Evolutionary conservation across 352 stramenopile genomes (phyloP).

Genomic region (Phytophthora pini): DNA sequence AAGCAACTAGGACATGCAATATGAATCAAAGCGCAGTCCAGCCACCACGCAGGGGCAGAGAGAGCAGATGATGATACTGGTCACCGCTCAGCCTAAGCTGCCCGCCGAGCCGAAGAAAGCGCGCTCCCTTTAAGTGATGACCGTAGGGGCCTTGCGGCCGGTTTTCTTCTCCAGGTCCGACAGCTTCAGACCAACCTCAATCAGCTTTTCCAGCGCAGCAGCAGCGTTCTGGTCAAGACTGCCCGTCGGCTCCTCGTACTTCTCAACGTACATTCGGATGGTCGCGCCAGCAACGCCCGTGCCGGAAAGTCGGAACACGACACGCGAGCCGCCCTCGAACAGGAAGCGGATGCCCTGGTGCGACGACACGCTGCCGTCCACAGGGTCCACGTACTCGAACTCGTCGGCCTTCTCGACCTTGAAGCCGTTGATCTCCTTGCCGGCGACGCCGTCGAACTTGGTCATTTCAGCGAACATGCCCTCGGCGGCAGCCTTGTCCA

Average conservation of each 20-base stretch:
- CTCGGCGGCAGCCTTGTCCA: constrained; percentile 90
- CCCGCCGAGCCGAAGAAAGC: constrained; percentile 15
- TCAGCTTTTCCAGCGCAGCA: constrained; percentile 88
- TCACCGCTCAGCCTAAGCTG: constrained; percentile 31
- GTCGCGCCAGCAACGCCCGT: constrained; percentile 97
- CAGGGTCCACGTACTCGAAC: constrained; percentile 98
- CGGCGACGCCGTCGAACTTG: constrained; percentile 71
- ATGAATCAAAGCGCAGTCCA: constrained; percentile 26
- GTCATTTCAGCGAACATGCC: constrained; percentile 79
- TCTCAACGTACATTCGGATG: constrained; percentile 99
- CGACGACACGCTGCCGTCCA: constrained; percentile 95
- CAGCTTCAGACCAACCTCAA: constrained; percentile 92
- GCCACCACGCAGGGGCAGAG: constrained; percentile 29
- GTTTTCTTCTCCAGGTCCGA: constrained; percentile 94
- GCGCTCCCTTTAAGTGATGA: constrained; percentile 95
- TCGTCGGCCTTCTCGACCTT: constrained; percentile 93
- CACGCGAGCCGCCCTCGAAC: constrained; percentile 94
- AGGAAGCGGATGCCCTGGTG: constrained; percentile 98
- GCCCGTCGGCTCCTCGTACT: constrained; percentile 94
- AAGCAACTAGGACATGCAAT: constrained; percentile 40
- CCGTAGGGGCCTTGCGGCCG: constrained; percentile 93
- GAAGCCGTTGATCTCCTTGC: constrained; percentile 80
- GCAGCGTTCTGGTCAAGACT: constrained; percentile 85
- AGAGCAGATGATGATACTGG: constrained; percentile 16
- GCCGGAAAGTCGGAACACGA: constrained; percentile 98